Base-by-base conservation (phyloP, 129 eudicot genomes). In the Scalesia atractyloides region DNA sequence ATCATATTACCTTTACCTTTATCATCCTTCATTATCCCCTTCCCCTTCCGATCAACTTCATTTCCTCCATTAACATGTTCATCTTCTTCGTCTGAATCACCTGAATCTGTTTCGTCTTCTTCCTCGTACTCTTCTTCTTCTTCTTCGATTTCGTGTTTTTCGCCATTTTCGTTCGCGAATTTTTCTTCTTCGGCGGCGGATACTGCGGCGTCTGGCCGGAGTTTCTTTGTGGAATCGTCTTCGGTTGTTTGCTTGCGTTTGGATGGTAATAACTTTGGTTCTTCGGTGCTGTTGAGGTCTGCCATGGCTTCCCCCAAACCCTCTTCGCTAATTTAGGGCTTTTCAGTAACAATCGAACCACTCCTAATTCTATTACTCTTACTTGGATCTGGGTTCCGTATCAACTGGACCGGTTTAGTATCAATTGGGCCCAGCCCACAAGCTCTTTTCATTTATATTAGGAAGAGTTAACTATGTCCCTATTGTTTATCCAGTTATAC, bases 1-100 rank as follows among this genome's bases (percentile, higher is more conserved):
- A 92, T 80, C 63, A 89, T 18, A 66, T 86, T 92, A 17, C 96
- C 96, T 51, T 87, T 89, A 5, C 96, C 98, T 64, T 92, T 87
- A 43, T 72, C 83, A 41, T 89, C 95, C 66, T 26, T 76, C 91
- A 87, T 70, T 58, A 81, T 75, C 44, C 85, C 89, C 48, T 86
- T 88, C 5, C 90, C 96, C 78, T 92, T 85, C 0, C 79, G 69
- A 64, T 88, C 86, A 56, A 81, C 50, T 26, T 56, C 83, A 47
- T 60, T 66, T 57, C 68, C 78, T 12, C 76, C 89, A 46, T 66
- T 74, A 0, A 75, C 69, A 36, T 79, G 67, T 39, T 82, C 82
- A 26, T 73, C 86, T 22, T 76, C 87, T 0, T 74, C 96, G 0
- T 76, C 79, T 30, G 34, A 30, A 1, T 66, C 72, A 2, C 78